Evolutionary conservation across 495 filamentous ascomycete genomes (phyloP).

Genomic region (Pyrenopolyporus hunteri): DNA sequence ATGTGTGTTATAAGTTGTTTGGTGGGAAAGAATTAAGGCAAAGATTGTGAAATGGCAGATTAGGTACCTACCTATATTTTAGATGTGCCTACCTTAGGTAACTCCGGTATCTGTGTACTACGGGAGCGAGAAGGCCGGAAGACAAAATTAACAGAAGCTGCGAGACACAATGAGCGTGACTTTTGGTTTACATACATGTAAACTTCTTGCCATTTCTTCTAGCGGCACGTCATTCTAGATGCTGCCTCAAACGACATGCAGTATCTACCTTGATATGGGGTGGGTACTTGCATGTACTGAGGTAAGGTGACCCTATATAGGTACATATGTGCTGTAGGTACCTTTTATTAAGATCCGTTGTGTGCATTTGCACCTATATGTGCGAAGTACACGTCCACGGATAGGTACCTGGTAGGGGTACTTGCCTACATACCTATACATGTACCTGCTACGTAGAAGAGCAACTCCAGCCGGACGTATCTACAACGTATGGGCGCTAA

Average conservation of each 20-base stretch:
- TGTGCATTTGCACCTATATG: too few species aligned
- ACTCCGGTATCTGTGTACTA: conserved; percentile 8
- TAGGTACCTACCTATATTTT: too few species aligned
- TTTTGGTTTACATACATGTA: neutral
- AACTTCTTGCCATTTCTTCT: neutral
- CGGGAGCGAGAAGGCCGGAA: neutral
- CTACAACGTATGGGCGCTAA: neutral
- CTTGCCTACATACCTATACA: too few species aligned
- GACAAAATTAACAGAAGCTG: conserved; percentile 1
- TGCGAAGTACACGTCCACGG: too few species aligned
- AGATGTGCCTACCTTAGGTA: neutral
- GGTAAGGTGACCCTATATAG: too few species aligned
- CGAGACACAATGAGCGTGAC: conserved; percentile 7
- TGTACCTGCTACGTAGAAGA: too few species aligned
- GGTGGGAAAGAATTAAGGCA: conserved; percentile 23
- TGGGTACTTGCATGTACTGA: neutral
- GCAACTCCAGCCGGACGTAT: too few species aligned
- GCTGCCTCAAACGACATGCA: conserved; percentile 28
- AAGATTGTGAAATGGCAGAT: neutral
- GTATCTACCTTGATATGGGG: neutral
- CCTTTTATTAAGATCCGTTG: too few species aligned
- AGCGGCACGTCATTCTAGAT: conserved; percentile 38
- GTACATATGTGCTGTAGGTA: too few species aligned
- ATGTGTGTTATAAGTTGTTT: conserved; percentile 23
- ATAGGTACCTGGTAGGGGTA: too few species aligned